phyloP scores from a whole-genome alignment of 2,329 filamentous ascomycete genomes.

The Colletotrichum endophyticum region DNA sequence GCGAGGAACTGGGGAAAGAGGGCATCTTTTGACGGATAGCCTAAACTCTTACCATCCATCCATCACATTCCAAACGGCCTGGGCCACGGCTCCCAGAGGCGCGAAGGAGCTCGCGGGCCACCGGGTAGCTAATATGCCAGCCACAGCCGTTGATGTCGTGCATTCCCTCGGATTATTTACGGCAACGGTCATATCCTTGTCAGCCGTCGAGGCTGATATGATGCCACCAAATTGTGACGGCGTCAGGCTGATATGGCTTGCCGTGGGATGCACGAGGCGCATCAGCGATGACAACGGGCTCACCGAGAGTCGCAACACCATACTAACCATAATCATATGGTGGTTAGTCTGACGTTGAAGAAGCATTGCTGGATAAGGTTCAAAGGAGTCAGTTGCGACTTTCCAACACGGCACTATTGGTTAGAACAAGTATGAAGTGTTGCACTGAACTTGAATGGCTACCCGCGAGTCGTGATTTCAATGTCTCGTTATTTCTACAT shows the following conservation, averaged over 20 bases:
- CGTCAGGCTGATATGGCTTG: neutral
- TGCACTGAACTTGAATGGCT: rapidly evolving
- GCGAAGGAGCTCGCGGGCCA: neutral
- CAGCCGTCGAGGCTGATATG: neutral
- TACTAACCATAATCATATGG: rapidly evolving
- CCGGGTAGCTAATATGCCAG: neutral
- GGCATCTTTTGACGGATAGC: neutral
- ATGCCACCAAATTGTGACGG: neutral
- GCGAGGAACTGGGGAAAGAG: neutral
- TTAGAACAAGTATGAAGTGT: neutral
- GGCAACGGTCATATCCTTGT: neutral
- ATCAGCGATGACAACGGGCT: neutral
- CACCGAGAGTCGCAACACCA: neutral
- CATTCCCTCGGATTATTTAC: neutral
- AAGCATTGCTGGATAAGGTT: neutral
- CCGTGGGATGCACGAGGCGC: neutral
- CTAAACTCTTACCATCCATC: neutral
- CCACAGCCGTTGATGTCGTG: neutral
- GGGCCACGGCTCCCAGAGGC: neutral
- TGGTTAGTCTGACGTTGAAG: neutral
- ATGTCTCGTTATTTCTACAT: constrained; percentile 7
- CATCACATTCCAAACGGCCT: neutral
- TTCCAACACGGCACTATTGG: neutral
- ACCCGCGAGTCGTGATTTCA: neutral
- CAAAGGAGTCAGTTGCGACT: neutral